phyloP scores from a whole-genome alignment of 1,284 basidiomycete species.

The Sanghuangporus weigelae region DNA sequence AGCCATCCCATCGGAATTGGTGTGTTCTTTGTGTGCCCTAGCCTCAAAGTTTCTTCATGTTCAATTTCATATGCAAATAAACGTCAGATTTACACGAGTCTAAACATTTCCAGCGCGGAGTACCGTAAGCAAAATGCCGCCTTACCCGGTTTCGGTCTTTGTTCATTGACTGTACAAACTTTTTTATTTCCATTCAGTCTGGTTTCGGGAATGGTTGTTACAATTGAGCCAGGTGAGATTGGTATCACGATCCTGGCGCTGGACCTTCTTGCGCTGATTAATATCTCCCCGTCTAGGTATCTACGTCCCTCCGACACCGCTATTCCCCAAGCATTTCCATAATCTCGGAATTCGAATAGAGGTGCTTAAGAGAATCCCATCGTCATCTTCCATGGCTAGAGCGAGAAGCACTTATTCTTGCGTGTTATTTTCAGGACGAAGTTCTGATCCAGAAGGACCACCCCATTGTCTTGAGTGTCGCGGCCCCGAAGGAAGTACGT shows the following conservation, averaged over 20 bases:
- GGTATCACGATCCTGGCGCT: not conserved
- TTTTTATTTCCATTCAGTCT: conserved; percentile 21
- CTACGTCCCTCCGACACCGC: conserved; percentile 75
- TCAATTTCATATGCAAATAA: not conserved
- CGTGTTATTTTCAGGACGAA: conserved; percentile 56
- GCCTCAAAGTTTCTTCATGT: conserved; percentile 13
- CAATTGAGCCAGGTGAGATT: conserved; percentile 67
- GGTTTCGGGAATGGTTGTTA: conserved; percentile 86
- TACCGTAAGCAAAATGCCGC: conserved; percentile 28
- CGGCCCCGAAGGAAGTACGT: conserved; percentile 84
- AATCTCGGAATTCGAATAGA: conserved; percentile 89
- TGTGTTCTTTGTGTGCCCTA: conserved; percentile 28
- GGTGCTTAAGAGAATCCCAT: conserved; percentile 31
- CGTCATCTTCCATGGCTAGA: conserved; percentile 14
- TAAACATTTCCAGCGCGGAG: conserved; percentile 41
- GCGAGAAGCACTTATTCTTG: not conserved
- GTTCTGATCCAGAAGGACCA: conserved; percentile 70
- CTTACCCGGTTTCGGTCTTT: conserved; percentile 2
- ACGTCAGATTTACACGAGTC: conserved; percentile 78
- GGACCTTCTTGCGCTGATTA: not conserved
- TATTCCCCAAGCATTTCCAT: conserved; percentile 83
- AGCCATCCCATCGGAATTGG: conserved; percentile 85
- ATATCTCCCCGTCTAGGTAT: conserved; percentile 40
- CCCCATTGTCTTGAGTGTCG: conserved; percentile 64
- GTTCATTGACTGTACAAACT: conserved; percentile 2